These are phyloP conservation scores for Leccinum longicurvipes DNA, from an alignment of 768 basidiomycete species.

Conservation along the genomic window DNA sequence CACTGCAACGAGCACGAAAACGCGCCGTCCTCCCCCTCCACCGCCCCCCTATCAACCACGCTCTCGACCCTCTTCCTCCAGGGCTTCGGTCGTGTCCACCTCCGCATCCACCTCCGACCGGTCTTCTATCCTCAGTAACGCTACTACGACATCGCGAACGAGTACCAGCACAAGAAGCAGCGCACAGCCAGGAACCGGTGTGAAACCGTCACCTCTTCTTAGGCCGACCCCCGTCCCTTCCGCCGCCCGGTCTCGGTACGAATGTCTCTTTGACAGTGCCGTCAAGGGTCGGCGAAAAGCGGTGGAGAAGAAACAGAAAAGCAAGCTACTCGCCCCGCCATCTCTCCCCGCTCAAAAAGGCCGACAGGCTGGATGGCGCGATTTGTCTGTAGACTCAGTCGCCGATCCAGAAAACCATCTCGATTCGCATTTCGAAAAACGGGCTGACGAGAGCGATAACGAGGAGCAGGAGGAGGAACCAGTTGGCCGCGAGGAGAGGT, in stretches of 20 bases:
- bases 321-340: constrained; percentile 30
- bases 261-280: constrained; percentile 62
- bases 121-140: constrained; percentile 55
- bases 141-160: constrained; percentile 39
- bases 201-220: constrained; percentile 31
- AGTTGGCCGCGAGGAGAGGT: constrained; percentile 42
- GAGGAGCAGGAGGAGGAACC: constrained; percentile 15
- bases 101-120: constrained; percentile 54
- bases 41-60: constrained; percentile 34
- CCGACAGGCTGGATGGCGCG: constrained; percentile 70
- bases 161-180: constrained; percentile 34
- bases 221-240: constrained; percentile 69
- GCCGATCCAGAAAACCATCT: constrained; percentile 40
- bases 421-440: constrained; percentile 11
- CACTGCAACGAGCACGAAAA: constrained; percentile 33
- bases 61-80: constrained; percentile 33
- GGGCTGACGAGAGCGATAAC: constrained; percentile 9
- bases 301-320: constrained; percentile 27
- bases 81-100: constrained; percentile 35
- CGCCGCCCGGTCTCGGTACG: constrained; percentile 62
- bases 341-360: constrained; percentile 40
- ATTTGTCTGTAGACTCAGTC: constrained; percentile 64
- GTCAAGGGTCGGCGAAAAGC: constrained; percentile 46
- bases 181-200: constrained; percentile 16
- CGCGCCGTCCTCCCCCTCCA: constrained; percentile 38